Evolutionary conservation across 164 flowering plant genomes (phyloP).

Genomic region (Sextonia rubra): DNA sequence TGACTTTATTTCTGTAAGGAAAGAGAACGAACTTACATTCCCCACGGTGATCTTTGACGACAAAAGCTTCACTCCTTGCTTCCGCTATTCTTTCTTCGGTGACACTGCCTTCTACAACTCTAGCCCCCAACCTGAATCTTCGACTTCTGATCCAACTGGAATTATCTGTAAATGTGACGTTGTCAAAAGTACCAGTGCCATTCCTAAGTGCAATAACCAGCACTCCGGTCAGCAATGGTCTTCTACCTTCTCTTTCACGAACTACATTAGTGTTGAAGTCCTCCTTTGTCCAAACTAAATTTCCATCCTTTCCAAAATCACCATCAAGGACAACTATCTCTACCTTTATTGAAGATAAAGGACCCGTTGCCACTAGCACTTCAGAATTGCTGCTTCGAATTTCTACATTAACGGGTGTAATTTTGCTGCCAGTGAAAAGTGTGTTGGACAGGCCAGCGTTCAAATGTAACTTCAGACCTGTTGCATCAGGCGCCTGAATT

Average conservation of each 20-base stretch:
- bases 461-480: constrained; percentile 36
- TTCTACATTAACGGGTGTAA: constrained; percentile 31
- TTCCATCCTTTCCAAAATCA: constrained; percentile 73
- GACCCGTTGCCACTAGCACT: constrained; percentile 24
- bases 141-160: constrained; percentile 54
- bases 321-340: constrained; percentile 75
- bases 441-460: constrained; percentile 26
- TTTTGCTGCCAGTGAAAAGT: constrained; percentile 36
- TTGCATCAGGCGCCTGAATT: constrained; percentile 27
- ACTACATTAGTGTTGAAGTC: constrained; percentile 75
- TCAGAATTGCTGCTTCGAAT: constrained; percentile 31
- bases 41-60: constrained; percentile 66
- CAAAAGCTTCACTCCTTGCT: constrained; percentile 51
- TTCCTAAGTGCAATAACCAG: constrained; percentile 18
- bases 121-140: constrained; percentile 52
- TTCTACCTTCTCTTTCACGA: constrained; percentile 49
- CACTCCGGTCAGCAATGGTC: constrained; percentile 53
- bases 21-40: constrained; percentile 38
- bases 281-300: constrained; percentile 70
- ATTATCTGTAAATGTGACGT: constrained; percentile 52
- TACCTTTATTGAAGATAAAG: constrained; percentile 40
- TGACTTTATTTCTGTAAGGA: too few species aligned
- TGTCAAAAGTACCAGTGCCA: constrained; percentile 39
- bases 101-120: constrained; percentile 17
- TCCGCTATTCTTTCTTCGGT: constrained; percentile 34